Evolutionary conservation across 2,329 filamentous ascomycete genomes (phyloP).

Genomic region (Ascochyta koolunga): DNA sequence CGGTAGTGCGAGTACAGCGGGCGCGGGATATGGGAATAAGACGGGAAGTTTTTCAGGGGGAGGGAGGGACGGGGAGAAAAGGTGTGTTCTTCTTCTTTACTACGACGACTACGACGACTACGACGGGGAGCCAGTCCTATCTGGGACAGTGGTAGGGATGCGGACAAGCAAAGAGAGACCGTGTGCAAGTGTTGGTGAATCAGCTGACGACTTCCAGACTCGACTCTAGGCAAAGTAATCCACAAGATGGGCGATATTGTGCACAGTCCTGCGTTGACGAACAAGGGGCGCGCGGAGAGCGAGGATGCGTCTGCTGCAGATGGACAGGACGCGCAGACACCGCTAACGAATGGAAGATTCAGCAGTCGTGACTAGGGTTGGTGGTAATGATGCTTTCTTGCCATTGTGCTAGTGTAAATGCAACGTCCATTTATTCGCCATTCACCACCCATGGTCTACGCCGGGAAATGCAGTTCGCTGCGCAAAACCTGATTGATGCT

Average conservation of each 20-base stretch:
- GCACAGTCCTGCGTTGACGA: constrained; percentile 54
- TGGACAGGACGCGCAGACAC: neutral
- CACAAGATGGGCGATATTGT: constrained; percentile 63
- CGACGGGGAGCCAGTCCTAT: neutral
- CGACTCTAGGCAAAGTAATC: constrained; percentile 62
- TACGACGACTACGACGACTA: too few species aligned
- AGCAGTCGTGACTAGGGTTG: neutral
- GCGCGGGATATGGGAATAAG: constrained; percentile 50
- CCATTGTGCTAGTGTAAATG: constrained; percentile 4
- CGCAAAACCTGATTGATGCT: neutral
- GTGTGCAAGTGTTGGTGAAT: neutral
- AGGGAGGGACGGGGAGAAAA: constrained; percentile 1
- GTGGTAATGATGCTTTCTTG: neutral
- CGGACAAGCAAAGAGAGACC: neutral
- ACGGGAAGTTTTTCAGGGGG: constrained; percentile 31
- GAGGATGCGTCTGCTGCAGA: constrained; percentile 31
- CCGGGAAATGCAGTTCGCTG: neutral
- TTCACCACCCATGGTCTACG: neutral
- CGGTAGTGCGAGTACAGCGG: constrained; percentile 42
- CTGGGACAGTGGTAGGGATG: neutral
- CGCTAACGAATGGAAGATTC: neutral
- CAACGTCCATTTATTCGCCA: neutral
- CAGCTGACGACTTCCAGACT: constrained; percentile 44
- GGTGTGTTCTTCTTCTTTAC: constrained; percentile 19
- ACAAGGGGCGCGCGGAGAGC: constrained; percentile 60